phyloP scores from a whole-genome alignment of 2,329 filamentous ascomycete species.

The Colletotrichum cuscutae region DNA sequence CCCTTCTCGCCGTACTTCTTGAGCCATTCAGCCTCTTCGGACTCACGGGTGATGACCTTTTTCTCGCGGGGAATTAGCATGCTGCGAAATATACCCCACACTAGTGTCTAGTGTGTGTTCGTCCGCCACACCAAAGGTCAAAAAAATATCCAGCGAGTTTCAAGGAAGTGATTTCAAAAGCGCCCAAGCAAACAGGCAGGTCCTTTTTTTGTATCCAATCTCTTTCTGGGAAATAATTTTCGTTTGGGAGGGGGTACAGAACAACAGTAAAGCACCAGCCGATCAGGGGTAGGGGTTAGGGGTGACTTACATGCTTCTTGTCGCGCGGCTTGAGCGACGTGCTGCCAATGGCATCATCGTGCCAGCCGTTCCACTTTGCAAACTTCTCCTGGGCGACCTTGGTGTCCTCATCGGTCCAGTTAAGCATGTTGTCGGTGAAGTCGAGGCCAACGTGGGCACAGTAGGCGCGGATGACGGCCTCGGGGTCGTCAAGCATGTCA shows the following conservation, averaged over 20 bases:
- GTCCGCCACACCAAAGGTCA: background rate
- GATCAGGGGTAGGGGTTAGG: background rate
- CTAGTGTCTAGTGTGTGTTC: background rate
- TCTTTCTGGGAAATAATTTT: background rate
- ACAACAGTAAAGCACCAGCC: background rate
- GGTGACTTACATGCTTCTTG: slow-evolving; percentile 65
- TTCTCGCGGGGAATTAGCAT: slow-evolving; percentile 47
- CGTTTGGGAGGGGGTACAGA: background rate
- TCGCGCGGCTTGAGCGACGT: slow-evolving; percentile 77
- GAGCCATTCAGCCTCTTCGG: slow-evolving; percentile 77
- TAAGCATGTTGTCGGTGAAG: slow-evolving; percentile 81
- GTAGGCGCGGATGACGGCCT: slow-evolving; percentile 79
- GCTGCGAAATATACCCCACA: slow-evolving; percentile 11
- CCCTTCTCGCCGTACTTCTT: slow-evolving; percentile 79
- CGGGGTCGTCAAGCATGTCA: slow-evolving; percentile 88
- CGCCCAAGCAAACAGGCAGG: background rate
- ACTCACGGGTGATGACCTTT: slow-evolving; percentile 71
- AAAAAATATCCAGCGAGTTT: background rate
- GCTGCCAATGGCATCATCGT: slow-evolving; percentile 92
- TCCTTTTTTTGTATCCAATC: background rate
- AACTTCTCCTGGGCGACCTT: slow-evolving; percentile 80
- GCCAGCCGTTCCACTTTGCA: slow-evolving; percentile 97
- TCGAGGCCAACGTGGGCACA: slow-evolving; percentile 84
- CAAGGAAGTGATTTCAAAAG: background rate
- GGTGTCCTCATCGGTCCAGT: slow-evolving; percentile 82